These are phyloP conservation scores for Penicillium antarcticum DNA, from an alignment of 495 filamentous ascomycete species.

Conservation along the genomic window DNA sequence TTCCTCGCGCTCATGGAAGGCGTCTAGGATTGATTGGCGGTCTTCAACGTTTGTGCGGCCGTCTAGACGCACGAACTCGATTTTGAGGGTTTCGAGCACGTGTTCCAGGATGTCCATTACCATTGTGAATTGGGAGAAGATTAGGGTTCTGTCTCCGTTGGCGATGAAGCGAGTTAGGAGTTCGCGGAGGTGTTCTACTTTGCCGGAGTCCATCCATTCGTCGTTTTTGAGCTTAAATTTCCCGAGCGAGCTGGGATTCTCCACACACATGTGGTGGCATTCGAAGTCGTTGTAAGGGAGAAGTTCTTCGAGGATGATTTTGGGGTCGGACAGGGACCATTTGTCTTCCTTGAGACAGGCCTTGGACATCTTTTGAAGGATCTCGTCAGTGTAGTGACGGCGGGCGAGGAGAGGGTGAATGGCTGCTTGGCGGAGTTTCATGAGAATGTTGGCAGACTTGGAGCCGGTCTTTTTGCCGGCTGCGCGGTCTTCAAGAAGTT, in stretches of 20 bases:
- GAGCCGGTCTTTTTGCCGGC: constrained; percentile 54
- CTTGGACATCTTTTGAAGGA: constrained; percentile 73
- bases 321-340: constrained; percentile 55
- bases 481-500: constrained; percentile 54
- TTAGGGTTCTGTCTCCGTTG: constrained; percentile 80
- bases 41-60: constrained; percentile 79
- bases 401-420: constrained; percentile 91
- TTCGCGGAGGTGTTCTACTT: constrained; percentile 72
- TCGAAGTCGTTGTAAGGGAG: constrained; percentile 75
- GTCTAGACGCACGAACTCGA: constrained; percentile 77
- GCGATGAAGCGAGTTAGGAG: constrained; percentile 68
- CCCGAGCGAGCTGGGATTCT: constrained; percentile 63
- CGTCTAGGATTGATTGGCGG: constrained; percentile 78
- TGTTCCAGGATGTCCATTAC: constrained; percentile 86
- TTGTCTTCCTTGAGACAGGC: constrained; percentile 64
- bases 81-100: constrained; percentile 69
- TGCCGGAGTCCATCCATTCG: constrained; percentile 92
- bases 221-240: constrained; percentile 67
- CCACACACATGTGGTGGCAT: constrained; percentile 73
- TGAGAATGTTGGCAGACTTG: constrained; percentile 71
- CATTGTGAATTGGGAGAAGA: constrained; percentile 91
- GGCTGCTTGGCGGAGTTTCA: constrained; percentile 86
- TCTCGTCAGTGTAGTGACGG: constrained; percentile 68
- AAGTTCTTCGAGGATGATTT: constrained; percentile 70
- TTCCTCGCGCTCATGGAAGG: constrained; percentile 68